A percentile compares a stretch with the other conserved stretches of the same genome.
Conservation (phyloP, 306 rosid genomes). For the Castanea crenata region DNA sequence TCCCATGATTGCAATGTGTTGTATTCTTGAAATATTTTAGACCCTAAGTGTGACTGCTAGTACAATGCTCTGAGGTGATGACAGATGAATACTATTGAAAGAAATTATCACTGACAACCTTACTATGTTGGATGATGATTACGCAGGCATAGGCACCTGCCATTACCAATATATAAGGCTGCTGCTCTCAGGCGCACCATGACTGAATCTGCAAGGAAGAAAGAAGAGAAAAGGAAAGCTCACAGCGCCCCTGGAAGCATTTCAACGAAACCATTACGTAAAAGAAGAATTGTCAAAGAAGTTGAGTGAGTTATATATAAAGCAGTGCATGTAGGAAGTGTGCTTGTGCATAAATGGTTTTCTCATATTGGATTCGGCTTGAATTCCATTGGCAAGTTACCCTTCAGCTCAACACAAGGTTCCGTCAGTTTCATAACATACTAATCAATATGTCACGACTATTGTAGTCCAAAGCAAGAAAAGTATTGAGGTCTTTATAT, state of each 20-base stretch:
- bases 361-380: background rate
- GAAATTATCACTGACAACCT: background rate
- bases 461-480: background rate
- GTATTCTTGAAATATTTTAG: background rate
- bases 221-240: constrained; percentile 70
- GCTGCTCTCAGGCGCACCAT: constrained; percentile 45
- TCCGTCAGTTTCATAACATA: background rate
- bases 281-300: constrained; percentile 61
- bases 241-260: constrained; percentile 86
- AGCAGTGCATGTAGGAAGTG: background rate
- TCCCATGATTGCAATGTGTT: background rate
- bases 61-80: background rate
- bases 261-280: constrained; percentile 51
- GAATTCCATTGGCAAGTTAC: background rate
- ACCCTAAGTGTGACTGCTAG: background rate
- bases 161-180: constrained; percentile 76
- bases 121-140: constrained; percentile 10
- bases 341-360: background rate
- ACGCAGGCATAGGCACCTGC: constrained; percentile 73
- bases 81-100: background rate
- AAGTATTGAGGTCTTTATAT: background rate
- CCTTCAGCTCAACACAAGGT: background rate
- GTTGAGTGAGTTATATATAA: constrained; percentile 40
- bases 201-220: constrained; percentile 57
- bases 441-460: background rate